Base-by-base conservation (phyloP, 306 rosid species). In the Hippophae gyantsensis region DNA sequence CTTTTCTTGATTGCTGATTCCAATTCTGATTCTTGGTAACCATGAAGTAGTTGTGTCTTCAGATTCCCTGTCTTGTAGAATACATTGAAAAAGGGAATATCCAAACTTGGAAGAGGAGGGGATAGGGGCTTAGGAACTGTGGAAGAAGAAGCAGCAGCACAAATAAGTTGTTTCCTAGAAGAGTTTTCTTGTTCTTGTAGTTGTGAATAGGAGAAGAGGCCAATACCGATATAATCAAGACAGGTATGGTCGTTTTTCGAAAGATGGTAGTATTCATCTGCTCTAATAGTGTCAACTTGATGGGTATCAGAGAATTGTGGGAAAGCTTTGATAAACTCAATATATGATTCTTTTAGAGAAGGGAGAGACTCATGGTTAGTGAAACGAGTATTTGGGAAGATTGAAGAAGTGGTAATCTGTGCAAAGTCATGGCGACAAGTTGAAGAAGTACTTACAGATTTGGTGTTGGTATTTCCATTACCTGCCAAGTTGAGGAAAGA, bases 311-410 rank as follows among this genome's bases (percentile, higher is more conserved):
- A 70, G 74, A 78, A 92, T 12, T 79, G 78, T 14, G 96, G 86
- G 59, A 70, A 92, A 7, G 82, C 92, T n/a, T 64, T 75, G 60
- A 7, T 71, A 80, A 92, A 87, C 42, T 83, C 93, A 53, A 46
- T n/a, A 71, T 85, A 77, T 7, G 96, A 78, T 64, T 84, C 86
- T 2, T 77, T 66, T 18, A 80, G 58, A 42, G 96, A 84, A 38
- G 98, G 98, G 25, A 92, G 84, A 66, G 79, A 78, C 74, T 87
- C 98, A 62, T 80, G 98, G 88, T 87, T 81, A 7, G 95, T 87
- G 79, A 92, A 92, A 4, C 73, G 81, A 8, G 79, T 69, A 27
- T 76, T 78, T 25, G 96, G 92, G 63, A 87, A 92, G 66, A 92
- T 78, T 6, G 81, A 74, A 47, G 96, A 61, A n/a, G 80, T 42